Evolutionary conservation across 108 stramenopile species (phyloP).

Genomic region (Nitzschia putrida): DNA sequence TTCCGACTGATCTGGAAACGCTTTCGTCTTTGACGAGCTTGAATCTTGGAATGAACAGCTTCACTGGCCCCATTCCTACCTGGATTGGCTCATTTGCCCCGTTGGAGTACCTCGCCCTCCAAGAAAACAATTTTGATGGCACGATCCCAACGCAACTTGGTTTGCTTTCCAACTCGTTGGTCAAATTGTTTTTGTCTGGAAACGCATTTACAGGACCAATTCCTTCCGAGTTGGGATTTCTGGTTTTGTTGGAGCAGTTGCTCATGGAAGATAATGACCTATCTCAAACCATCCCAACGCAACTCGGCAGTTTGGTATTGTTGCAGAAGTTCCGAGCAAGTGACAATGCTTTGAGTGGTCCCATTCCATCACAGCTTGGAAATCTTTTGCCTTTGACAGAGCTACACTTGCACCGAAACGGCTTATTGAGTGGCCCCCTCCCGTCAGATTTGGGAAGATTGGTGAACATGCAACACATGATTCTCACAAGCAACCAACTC

Average conservation of each 20-base stretch:
- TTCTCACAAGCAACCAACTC: constrained; percentile 24
- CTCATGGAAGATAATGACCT: constrained; percentile 20
- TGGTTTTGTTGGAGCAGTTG: constrained; percentile 17
- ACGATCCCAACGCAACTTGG: constrained; percentile 39
- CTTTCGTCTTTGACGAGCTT: constrained; percentile 31
- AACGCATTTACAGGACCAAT: constrained; percentile 29
- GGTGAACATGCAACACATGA: constrained; percentile 10
- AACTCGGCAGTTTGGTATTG: constrained; percentile 31
- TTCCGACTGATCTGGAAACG: constrained; percentile 48
- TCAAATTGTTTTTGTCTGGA: constrained; percentile 1
- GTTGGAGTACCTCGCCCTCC: constrained; percentile 14
- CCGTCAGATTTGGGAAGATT: constrained; percentile 45
- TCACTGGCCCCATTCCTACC: constrained; percentile 51
- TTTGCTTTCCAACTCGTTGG: constrained; percentile 18
- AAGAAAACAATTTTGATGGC: constrained; percentile 27
- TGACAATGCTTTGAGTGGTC: constrained; percentile 27
- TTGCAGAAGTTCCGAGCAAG: constrained; percentile 32
- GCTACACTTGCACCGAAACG: not conserved
- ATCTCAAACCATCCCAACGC: constrained; percentile 30
- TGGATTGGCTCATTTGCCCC: constrained; percentile 44
- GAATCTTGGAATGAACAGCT: constrained; percentile 49
- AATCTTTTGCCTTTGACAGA: not conserved
- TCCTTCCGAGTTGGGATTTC: constrained; percentile 22
- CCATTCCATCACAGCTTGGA: constrained; percentile 24
- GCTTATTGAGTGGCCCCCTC: constrained; percentile 41